These are phyloP conservation scores for Pseudogymnoascus sp. DNA, from an alignment of 2,329 filamentous ascomycete genomes.

Conservation along the genomic window DNA sequence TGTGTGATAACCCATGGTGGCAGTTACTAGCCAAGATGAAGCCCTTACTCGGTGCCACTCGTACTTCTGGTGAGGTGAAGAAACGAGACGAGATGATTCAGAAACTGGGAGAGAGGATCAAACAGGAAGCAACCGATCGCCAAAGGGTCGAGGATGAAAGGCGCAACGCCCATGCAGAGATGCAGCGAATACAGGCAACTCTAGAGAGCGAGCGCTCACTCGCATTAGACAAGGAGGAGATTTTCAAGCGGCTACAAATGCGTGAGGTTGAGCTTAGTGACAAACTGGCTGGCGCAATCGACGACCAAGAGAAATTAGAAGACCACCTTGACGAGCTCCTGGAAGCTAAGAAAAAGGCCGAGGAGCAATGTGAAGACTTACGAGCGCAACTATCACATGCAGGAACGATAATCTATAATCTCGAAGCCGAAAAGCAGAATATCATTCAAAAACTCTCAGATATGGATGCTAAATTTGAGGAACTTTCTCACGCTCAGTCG, in stretches of 20 bases:
- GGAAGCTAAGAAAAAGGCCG: constrained; percentile 78
- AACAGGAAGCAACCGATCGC: constrained; percentile 63
- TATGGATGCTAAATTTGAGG: constrained; percentile 62
- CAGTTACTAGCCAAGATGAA: constrained; percentile 91
- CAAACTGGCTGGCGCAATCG: constrained; percentile 82
- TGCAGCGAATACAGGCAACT: constrained; percentile 84
- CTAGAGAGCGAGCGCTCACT: constrained; percentile 93
- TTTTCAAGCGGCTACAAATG: constrained; percentile 89
- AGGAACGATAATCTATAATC: constrained; percentile 70
- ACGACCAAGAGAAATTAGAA: constrained; percentile 90
- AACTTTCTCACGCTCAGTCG: constrained; percentile 61
- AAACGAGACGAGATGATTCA: constrained; percentile 90
- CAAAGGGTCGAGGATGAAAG: constrained; percentile 85
- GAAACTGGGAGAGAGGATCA: constrained; percentile 76
- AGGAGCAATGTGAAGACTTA: constrained; percentile 72
- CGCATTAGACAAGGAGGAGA: constrained; percentile 95
- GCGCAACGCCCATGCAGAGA: constrained; percentile 75
- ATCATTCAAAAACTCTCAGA: constrained; percentile 59
- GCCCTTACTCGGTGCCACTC: constrained; percentile 82
- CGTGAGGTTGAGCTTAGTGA: constrained; percentile 90
- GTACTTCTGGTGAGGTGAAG: constrained; percentile 89
- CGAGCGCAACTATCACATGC: constrained; percentile 85
- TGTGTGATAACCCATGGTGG: constrained; percentile 97
- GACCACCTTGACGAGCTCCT: constrained; percentile 87
- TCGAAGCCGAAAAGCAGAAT: constrained; percentile 79